Evolutionary conservation across 495 filamentous ascomycete genomes (phyloP).

Genomic region (Penicillium canescens): DNA sequence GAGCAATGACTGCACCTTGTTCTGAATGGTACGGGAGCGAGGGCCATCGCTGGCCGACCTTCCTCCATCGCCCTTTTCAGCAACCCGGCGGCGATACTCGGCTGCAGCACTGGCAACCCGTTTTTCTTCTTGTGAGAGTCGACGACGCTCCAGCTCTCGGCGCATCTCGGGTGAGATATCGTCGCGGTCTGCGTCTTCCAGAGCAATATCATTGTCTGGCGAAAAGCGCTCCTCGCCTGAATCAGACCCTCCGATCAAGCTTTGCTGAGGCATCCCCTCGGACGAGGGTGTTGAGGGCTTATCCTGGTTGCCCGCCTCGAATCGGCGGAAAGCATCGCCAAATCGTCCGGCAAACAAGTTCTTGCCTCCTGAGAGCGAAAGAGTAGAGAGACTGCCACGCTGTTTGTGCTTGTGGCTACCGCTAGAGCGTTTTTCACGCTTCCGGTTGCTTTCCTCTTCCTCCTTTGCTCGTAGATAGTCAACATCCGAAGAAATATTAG

Average conservation of each 20-base stretch:
- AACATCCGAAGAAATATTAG: slow-evolving; percentile 79
- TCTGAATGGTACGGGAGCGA: slow-evolving; percentile 81
- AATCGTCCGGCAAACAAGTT: slow-evolving; percentile 87
- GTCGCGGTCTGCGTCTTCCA: slow-evolving; percentile 62
- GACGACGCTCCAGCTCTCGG: slow-evolving; percentile 82
- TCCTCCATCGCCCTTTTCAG: slow-evolving; percentile 58
- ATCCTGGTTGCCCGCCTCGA: slow-evolving; percentile 66
- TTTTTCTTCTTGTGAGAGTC: slow-evolving; percentile 85
- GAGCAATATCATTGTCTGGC: slow-evolving; percentile 53
- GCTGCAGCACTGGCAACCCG: slow-evolving; percentile 91
- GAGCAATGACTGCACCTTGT: slow-evolving; percentile 82
- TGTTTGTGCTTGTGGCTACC: slow-evolving; percentile 70
- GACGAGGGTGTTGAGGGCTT: slow-evolving; percentile 55
- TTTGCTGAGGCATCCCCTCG: slow-evolving; percentile 41
- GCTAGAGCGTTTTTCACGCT: slow-evolving; percentile 69
- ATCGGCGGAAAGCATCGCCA: slow-evolving; percentile 92
- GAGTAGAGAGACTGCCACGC: slow-evolving; percentile 75
- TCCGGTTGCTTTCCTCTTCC: slow-evolving; percentile 61
- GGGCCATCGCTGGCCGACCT: slow-evolving; percentile 40
- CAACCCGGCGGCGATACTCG: slow-evolving; percentile 79
- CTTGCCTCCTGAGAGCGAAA: slow-evolving; percentile 76
- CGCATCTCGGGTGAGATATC: slow-evolving; percentile 87
- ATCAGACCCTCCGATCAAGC: slow-evolving; percentile 71
- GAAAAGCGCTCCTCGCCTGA: slow-evolving; percentile 16
- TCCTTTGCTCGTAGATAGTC: slow-evolving; percentile 86